Base-by-base conservation (phyloP, 805 yeast species). In the Hanseniaspora guilliermondii region DNA sequence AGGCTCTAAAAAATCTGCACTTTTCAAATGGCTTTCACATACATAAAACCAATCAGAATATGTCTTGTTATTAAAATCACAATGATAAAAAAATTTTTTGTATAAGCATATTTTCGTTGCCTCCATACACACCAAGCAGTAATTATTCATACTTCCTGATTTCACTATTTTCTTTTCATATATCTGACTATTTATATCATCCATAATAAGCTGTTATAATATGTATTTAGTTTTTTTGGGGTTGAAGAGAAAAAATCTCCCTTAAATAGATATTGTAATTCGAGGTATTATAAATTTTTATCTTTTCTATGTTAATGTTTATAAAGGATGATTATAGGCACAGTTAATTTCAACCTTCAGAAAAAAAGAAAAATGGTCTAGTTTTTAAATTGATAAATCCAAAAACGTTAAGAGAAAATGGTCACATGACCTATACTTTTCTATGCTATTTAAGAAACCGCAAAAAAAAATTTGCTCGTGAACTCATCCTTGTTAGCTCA, bases 401-500 rank as follows among this genome's bases (percentile, higher is more conserved):
- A n/a, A n/a, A n/a, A n/a, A n/a, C n/a, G n/a, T n/a, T n/a, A n/a
- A n/a, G n/a, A n/a, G n/a, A n/a, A n/a, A n/a, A n/a, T n/a, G n/a
- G n/a, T n/a, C n/a, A n/a, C n/a, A n/a, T n/a, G n/a, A n/a, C n/a
- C n/a, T n/a, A n/a, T n/a, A n/a, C n/a, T n/a, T n/a, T n/a, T n/a
- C n/a, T n/a, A n/a, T n/a, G n/a, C n/a, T n/a, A n/a, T n/a, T n/a
- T n/a, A n/a, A n/a, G n/a, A n/a, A n/a, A n/a, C n/a, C n/a, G n/a
- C n/a, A n/a, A n/a, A n/a, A n/a, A n/a, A n/a, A n/a, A n/a, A n/a
- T n/a, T n/a, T n/a, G n/a, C n/a, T n/a, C n/a, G 19, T 35, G 16
- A 35, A 35, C 73, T 70, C 72, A 65, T 70, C 73, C 73, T 69
- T 69, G 73, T 70, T 77, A 77, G 81, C 80, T 76, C 81, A 76